phyloP scores from a whole-genome alignment of 306 rosid species.

The Begonia peltatifolia region DNA sequence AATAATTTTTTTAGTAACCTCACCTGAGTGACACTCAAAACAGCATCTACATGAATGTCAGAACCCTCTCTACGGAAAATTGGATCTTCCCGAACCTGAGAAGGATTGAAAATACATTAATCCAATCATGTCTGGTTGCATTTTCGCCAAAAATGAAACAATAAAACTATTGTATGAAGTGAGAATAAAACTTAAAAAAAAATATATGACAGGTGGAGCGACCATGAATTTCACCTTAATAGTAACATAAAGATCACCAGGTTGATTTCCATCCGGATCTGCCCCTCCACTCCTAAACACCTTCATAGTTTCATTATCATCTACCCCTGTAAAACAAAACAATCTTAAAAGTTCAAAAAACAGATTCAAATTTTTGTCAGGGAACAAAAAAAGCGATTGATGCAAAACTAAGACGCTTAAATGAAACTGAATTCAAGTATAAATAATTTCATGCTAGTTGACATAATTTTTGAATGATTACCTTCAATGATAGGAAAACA shows the following conservation, averaged over 20 bases:
- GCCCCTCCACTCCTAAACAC: slow-evolving; percentile 69
- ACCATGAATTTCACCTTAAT: slow-evolving; percentile 29
- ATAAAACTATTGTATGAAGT: neutral
- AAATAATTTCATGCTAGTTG: too few species aligned
- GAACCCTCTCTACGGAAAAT: slow-evolving; percentile 81
- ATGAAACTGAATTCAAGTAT: too few species aligned
- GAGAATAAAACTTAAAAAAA: neutral
- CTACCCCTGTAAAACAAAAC: slow-evolving; percentile 49
- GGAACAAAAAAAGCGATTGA: neutral
- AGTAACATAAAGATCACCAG: slow-evolving; percentile 73
- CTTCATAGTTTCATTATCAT: slow-evolving; percentile 45
- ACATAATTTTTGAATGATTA: too few species aligned
- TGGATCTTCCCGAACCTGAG: slow-evolving; percentile 80
- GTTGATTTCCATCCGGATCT: slow-evolving; percentile 77
- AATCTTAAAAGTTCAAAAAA: slow-evolving; percentile 7
- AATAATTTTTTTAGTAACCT: neutral
- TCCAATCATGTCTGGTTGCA: neutral
- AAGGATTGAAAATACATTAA: neutral
- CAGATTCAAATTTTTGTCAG: neutral
- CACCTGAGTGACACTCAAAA: slow-evolving; percentile 77
- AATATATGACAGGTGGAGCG: slow-evolving; percentile 1
- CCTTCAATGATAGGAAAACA: too few species aligned
- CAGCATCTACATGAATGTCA: slow-evolving; percentile 78
- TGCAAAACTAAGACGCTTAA: too few species aligned
- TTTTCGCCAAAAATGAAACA: neutral